Evolutionary conservation across 345 rosid genomes (phyloP), one percentile per base, ranked within the genome.

Genomic region (Syzygium aromaticum): DNA sequence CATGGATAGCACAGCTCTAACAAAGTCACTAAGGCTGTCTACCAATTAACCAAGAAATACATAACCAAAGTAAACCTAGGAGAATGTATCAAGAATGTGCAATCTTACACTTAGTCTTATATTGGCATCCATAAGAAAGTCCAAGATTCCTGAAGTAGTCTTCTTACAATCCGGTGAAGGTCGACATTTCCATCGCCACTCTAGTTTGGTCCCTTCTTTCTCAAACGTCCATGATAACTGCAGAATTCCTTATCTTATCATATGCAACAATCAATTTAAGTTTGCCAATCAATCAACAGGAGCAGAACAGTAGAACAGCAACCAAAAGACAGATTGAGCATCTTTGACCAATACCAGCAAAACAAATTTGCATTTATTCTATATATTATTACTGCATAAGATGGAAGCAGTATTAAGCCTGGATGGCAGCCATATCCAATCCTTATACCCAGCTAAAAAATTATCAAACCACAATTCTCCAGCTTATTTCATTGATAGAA

Each of bases 181-280:
- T 88, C 85, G 91, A 86, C 94, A 96, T 87, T 95, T 96, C 98
- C 99, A 97, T 84, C 98, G 87, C 99, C 99, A 96, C 85, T 96
- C 97, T 5, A 97, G 96, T 90, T 92, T 96, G 30, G 91, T 97
- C 89, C 98, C 99, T 91, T 93, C 97, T 89, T 92, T 96, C 89
- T 95, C 98, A 91, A 97, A 97, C 1, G 95, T 95, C 99, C 99
- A 96, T 2, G 98, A 95, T 73, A 97, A 91, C 99, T 97, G 90
- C 91, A 90, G 52, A 38, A 38, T 53, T 52, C 23, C 46, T 52
- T 53, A 49, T 84, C 52, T 84, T 54, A 84, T 84, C 38, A 53
- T 28, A 52, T 23, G 54, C 30, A 15, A 84, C 61, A 15, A 16
- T 52, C 86, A 84, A 38, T 40, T 54, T 54, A 27, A 84, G 22